Evolutionary conservation across 306 rosid species (phyloP).

Genomic region (Rubus idaeus): DNA sequence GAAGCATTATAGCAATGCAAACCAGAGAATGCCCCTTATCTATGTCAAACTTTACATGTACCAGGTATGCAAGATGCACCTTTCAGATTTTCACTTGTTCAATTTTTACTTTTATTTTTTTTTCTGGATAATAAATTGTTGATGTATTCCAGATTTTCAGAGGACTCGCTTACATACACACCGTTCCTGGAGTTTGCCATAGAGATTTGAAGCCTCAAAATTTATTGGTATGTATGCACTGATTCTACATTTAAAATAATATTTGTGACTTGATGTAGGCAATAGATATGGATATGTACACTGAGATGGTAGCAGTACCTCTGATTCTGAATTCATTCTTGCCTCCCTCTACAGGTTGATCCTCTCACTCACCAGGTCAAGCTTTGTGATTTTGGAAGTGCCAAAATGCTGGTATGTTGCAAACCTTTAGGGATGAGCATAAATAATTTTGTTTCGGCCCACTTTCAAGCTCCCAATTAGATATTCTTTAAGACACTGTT

Average conservation of each 20-base stretch:
- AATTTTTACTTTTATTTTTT: not conserved
- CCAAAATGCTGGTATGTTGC: conserved; percentile 83
- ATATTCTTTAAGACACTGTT: not conserved
- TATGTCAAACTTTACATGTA: conserved; percentile 91
- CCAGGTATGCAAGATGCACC: conserved; percentile 51
- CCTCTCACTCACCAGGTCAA: conserved; percentile 94
- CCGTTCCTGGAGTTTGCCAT: conserved; percentile 92
- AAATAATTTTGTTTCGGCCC: not conserved
- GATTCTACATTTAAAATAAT: conserved; percentile 15
- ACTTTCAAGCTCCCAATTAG: not conserved
- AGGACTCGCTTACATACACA: conserved; percentile 88
- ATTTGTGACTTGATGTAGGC: not conserved
- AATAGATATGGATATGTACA: not conserved
- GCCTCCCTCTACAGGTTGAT: conserved; percentile 67
- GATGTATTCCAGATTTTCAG: conserved; percentile 68
- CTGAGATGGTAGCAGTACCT: not conserved
- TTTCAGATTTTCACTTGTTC: not conserved
- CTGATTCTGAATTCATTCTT: conserved; percentile 25
- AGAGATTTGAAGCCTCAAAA: conserved; percentile 97
- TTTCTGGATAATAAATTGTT: conserved; percentile 20
- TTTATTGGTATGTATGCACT: conserved; percentile 62
- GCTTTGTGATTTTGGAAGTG: conserved; percentile 97
- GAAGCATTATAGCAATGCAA: conserved; percentile 75
- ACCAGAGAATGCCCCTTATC: conserved; percentile 84
- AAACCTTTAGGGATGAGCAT: conserved; percentile 1